These are phyloP conservation scores for Monosporascus sp. DNA, from an alignment of 2,329 filamentous ascomycete species.

Conservation along the genomic window DNA sequence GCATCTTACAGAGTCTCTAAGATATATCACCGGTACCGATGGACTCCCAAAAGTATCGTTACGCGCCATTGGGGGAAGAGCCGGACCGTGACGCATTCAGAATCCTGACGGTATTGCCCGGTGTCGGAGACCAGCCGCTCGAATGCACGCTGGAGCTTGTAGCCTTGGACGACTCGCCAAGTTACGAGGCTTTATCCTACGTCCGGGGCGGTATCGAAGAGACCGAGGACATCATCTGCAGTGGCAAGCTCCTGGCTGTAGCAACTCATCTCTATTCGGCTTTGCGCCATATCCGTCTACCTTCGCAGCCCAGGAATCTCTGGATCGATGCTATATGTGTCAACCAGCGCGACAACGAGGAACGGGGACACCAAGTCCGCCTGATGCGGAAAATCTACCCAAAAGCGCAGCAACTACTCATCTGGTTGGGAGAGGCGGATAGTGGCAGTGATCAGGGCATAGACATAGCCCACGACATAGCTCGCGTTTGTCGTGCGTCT, in stretches of 20 bases:
- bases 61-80: constrained; percentile 12
- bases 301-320: background rate
- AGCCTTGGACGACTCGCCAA: constrained; percentile 7
- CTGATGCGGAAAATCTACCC: background rate
- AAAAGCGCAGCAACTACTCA: background rate
- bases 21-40: constrained; percentile 1
- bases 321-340: background rate
- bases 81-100: constrained; percentile 10
- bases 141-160: constrained; percentile 11
- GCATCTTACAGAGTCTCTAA: background rate
- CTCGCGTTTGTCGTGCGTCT: constrained; percentile 5
- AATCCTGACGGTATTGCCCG: constrained; percentile 11
- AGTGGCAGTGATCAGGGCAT: constrained; percentile 7
- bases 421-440: background rate
- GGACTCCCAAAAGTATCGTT: constrained; percentile 8
- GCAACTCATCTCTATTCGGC: background rate
- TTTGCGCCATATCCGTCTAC: background rate
- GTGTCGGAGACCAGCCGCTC: constrained; percentile 7
- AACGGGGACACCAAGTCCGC: background rate
- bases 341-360: background rate
- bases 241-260: background rate
- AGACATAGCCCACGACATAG: constrained; percentile 7
- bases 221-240: background rate
- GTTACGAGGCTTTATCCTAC: background rate
- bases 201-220: background rate